Base-by-base conservation (phyloP, 129 eudicot genomes). In the Apium graveolens region DNA sequence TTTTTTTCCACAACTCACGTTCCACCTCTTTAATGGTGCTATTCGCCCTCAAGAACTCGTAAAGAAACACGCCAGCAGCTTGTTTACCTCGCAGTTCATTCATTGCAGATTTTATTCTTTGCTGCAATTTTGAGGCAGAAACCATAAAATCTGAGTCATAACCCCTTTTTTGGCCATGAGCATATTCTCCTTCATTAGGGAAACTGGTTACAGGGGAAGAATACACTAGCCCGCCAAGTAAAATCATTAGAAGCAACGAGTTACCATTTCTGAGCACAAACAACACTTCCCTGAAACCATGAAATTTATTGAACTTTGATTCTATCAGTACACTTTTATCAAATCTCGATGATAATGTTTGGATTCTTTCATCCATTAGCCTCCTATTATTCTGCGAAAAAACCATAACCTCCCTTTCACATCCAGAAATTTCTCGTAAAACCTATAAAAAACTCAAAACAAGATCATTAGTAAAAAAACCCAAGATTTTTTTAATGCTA, bases 261-360 rank as follows among this genome's bases (percentile, higher is more conserved):
- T 81, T 87, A 21, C 82, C 78, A 57, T 84, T 87, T 18, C 88
- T 60, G 72, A 87, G 44, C 20, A 87, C 86, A 81, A 79, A 87
- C 11, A 87, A 82, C 5, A 84, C 90, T 4, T 86, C 90, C 57
- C 88, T 80, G 34, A 87, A 87, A 4, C 90, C 90, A 43, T 82
- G 84, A 48, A 82, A 87, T n/a, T 86, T 85, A 2, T 87, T 87
- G 55, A 87, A 78, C 78, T 84, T 84, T 10, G 86, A 84, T 77
- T 82, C 87, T 73, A 79, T 80, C 72, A 31, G 18, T 18, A 20
- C 3, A 0, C 37, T 70, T 8, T 70, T 44, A 20, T 70, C 46
- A 4, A 70, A 70, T 70, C 11, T 17, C 74, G 37, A 20, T 1
- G 9, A 70, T 20, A 70, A 20, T 34, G 74, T 45, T 37, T 14